Conservation (phyloP, 805 yeast species). For the Alloascoidea hylecoeti region DNA sequence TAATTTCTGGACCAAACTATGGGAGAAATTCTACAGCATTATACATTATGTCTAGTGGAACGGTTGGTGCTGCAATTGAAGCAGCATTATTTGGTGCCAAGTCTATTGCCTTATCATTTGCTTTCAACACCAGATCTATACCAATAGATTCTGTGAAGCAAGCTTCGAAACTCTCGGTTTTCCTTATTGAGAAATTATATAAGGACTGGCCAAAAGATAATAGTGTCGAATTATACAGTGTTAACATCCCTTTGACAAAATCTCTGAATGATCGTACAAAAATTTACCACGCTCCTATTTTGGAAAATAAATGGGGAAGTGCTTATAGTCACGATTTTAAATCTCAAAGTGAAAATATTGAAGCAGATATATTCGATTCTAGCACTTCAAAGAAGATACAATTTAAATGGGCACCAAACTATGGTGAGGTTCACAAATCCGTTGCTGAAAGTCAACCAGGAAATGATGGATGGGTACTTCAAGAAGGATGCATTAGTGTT, state of each 20-base stretch:
- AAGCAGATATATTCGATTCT: neutral
- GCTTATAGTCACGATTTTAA: conserved; percentile 26
- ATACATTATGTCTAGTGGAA: conserved; percentile 84
- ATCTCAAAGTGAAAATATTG: conserved; percentile 6
- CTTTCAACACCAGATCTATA: conserved; percentile 39
- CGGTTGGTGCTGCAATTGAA: conserved; percentile 96
- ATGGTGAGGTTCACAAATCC: conserved; percentile 45
- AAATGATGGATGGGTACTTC: conserved; percentile 60
- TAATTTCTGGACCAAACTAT: conserved; percentile 89
- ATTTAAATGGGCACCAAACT: conserved; percentile 79
- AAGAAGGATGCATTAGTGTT: conserved; percentile 47
- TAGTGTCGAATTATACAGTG: conserved; percentile 57
- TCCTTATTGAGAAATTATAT: conserved; percentile 43
- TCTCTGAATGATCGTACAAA: conserved; percentile 42
- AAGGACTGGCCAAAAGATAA: conserved; percentile 35
- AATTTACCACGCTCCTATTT: conserved; percentile 61
- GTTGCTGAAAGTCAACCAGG: conserved; percentile 29
- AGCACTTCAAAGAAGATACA: conserved; percentile 18
- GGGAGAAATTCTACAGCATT: conserved; percentile 88
- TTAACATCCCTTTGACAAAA: conserved; percentile 68
- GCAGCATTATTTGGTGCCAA: conserved; percentile 53
- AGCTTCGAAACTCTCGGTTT: conserved; percentile 58
- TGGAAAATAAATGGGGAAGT: conserved; percentile 69
- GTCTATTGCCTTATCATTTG: conserved; percentile 75
- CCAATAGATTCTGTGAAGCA: conserved; percentile 30